Percentiles rank a stretch among this genome's conserved stretches.
Conservation (phyloP, 2,329 filamentous ascomycete species). For the Aspergillus sp. region DNA sequence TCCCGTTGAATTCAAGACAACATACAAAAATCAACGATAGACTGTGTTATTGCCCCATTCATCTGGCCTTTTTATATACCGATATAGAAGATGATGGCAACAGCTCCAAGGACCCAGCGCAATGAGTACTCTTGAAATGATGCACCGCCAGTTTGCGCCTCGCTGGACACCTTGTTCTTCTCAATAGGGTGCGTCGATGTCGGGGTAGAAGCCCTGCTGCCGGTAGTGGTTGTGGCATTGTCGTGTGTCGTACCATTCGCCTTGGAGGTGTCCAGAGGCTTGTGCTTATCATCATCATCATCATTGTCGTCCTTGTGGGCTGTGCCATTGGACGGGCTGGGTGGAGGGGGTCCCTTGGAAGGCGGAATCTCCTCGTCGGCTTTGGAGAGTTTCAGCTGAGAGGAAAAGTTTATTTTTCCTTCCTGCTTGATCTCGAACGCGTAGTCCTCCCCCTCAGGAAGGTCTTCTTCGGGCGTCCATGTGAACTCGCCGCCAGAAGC, state of each 20-base stretch:
- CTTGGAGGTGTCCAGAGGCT: slow-evolving; percentile 1
- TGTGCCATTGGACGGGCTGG: not conserved
- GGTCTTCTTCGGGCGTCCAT: slow-evolving; percentile 45
- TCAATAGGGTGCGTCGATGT: not conserved
- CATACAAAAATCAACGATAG: too few species aligned
- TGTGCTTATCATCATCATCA: not conserved
- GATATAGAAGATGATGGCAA: slow-evolving; percentile 9
- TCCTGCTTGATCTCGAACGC: slow-evolving; percentile 56
- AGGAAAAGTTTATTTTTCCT: slow-evolving; percentile 51
- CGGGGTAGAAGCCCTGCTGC: slow-evolving; percentile 2
- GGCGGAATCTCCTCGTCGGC: slow-evolving; percentile 15
- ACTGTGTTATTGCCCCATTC: too few species aligned
- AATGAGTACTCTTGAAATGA: slow-evolving; percentile 8
- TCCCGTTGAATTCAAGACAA: too few species aligned
- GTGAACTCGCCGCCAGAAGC: slow-evolving; percentile 44
- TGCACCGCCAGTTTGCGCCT: slow-evolving; percentile 7
- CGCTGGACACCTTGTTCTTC: not conserved
- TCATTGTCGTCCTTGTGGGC: not conserved
- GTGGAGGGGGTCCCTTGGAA: slow-evolving; percentile 3
- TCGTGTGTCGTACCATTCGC: too few species aligned
- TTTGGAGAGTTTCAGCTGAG: slow-evolving; percentile 44
- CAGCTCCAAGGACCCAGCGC: slow-evolving; percentile 8
- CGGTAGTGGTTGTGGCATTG: slow-evolving; percentile 6
- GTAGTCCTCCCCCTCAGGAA: slow-evolving; percentile 48
- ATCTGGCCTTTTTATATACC: not conserved